A percentile compares a stretch with the other conserved stretches of the same genome.
Evolutionary conservation across 192 early-diverging fungal genomes (phyloP).

Genomic region (Geranomyces variabilis): DNA sequence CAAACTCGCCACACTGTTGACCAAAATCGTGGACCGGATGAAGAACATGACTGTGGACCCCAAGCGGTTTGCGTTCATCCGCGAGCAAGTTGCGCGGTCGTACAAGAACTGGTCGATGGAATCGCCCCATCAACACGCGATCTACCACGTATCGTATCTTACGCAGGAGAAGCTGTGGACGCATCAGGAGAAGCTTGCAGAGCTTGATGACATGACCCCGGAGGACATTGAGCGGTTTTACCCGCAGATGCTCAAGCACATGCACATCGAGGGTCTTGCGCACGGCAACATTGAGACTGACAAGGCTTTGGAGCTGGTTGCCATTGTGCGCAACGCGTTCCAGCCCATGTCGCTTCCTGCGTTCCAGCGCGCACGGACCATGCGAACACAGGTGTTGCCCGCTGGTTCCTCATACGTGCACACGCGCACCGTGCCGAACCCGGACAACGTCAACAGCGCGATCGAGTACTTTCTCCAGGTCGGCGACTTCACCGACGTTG

Average conservation of each 20-base stretch:
- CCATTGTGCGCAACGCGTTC: constrained; percentile 64
- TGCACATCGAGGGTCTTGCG: constrained; percentile 80
- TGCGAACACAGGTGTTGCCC: constrained; percentile 64
- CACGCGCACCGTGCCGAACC: constrained; percentile 66
- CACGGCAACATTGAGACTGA: constrained; percentile 81
- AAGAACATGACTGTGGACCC: constrained; percentile 63
- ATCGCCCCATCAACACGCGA: constrained; percentile 78
- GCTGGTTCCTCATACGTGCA: constrained; percentile 46
- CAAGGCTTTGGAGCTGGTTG: constrained; percentile 66
- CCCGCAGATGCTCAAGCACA: constrained; percentile 68
- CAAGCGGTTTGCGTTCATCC: constrained; percentile 77
- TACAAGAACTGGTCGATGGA: constrained; percentile 81
- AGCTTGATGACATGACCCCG: constrained; percentile 68
- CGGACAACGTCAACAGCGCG: constrained; percentile 84
- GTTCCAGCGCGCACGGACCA: constrained; percentile 51
- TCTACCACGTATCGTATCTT: constrained; percentile 73
- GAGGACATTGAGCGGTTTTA: constrained; percentile 78
- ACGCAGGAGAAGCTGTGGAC: constrained; percentile 83
- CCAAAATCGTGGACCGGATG: constrained; percentile 73
- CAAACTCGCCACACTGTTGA: constrained; percentile 73
- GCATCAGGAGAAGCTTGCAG: constrained; percentile 74
- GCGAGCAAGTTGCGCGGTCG: constrained; percentile 69
- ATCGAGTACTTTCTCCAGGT: constrained; percentile 85
- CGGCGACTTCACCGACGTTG: constrained; percentile 68
- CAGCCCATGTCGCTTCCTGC: constrained; percentile 59